phyloP scores from a whole-genome alignment of 176 grass and related monocot genomes.

The Elaeis guineensis region DNA sequence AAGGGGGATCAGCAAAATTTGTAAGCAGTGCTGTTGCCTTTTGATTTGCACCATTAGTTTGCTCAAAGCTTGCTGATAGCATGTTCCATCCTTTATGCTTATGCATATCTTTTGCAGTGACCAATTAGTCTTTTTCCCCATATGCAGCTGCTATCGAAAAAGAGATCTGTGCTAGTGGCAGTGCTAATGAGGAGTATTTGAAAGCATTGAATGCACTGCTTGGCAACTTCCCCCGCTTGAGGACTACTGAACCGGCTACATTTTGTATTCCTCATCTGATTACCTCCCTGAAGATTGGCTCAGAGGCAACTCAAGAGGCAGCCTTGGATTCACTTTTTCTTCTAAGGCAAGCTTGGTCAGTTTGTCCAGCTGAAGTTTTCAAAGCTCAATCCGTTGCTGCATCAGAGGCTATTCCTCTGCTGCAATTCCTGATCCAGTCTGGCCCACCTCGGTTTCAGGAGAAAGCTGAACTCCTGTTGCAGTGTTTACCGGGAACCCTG shows the following conservation, averaged over 20 bases:
- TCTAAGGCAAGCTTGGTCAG: constrained; percentile 94
- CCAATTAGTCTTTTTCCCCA: constrained; percentile 5
- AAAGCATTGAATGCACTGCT: constrained; percentile 92
- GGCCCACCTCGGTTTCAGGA: constrained; percentile 97
- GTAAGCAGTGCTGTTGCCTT: no score
- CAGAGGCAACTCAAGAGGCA: constrained; percentile 95
- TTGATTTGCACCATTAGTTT: no score
- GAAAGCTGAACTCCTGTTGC: constrained; percentile 87
- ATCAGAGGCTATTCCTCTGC: constrained; percentile 91
- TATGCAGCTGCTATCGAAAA: constrained; percentile 96
- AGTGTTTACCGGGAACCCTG: constrained; percentile 93
- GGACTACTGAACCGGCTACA: constrained; percentile 88
- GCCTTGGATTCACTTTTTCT: constrained; percentile 94
- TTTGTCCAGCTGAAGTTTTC: constrained; percentile 87
- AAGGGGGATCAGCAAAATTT: no score
- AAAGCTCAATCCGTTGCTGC: constrained; percentile 97
- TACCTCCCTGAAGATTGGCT: constrained; percentile 90
- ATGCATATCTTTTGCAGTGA: not conserved
- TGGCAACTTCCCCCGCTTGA: constrained; percentile 94
- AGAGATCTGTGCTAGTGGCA: constrained; percentile 86
- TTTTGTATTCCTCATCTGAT: constrained; percentile 91
- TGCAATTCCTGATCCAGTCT: constrained; percentile 98
- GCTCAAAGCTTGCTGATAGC: no score
- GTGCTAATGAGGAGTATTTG: constrained; percentile 95
- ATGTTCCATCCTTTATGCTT: no score